A percentile compares a stretch with the other conserved stretches of the same genome.
These are phyloP conservation scores for Hyparrhenia diplandra DNA, from an alignment of 176 grass and related monocot genomes.

Conservation along the genomic window DNA sequence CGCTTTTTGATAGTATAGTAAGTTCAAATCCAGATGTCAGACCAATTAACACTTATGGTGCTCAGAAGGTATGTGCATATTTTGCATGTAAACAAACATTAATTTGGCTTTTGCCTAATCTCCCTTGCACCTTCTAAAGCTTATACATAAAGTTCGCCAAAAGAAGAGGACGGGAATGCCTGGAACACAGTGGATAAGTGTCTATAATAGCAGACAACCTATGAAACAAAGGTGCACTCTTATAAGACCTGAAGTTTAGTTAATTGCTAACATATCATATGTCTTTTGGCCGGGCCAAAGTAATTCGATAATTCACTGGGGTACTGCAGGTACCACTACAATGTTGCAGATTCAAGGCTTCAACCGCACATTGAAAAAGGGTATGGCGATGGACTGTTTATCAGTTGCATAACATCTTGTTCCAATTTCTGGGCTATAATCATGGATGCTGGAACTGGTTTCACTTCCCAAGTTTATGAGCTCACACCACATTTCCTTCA, in stretches of 20 bases:
- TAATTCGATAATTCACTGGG: neutral
- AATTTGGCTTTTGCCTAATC: constrained; percentile 50
- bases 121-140: constrained; percentile 64
- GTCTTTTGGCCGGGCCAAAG: constrained; percentile 9
- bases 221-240: constrained; percentile 93
- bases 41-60: constrained; percentile 96
- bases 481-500: constrained; percentile 92
- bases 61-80: constrained; percentile 76
- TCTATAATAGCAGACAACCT: constrained; percentile 81
- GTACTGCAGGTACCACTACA: constrained; percentile 92
- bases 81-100: constrained; percentile 24
- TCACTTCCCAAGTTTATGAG: constrained; percentile 89
- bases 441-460: constrained; percentile 98
- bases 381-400: constrained; percentile 93
- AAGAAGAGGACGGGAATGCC: constrained; percentile 99
- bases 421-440: constrained; percentile 94
- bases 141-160: constrained; percentile 91
- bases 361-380: constrained; percentile 97
- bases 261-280: neutral
- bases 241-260: neutral
- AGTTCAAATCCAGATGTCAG: constrained; percentile 93
- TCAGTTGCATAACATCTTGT: constrained; percentile 88
- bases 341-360: constrained; percentile 91
- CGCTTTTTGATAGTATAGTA: constrained; percentile 88
- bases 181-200: constrained; percentile 98